These are phyloP conservation scores for Fusarium luffae DNA, from an alignment of 2,329 filamentous ascomycete species.

Conservation along the genomic window DNA sequence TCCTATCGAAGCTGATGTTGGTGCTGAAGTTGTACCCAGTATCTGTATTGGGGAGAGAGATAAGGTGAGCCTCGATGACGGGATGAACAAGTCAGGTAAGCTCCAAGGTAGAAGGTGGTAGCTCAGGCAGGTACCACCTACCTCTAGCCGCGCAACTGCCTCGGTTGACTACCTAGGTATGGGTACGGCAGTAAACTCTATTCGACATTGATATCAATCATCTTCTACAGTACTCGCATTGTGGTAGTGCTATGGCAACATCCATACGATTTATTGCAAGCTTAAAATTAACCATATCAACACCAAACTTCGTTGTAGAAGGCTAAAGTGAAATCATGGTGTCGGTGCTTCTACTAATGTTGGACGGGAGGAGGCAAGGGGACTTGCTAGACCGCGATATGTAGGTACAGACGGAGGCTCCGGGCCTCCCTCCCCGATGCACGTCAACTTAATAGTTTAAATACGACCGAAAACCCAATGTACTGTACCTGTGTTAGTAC, in stretches of 20 bases:
- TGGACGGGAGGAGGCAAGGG: not conserved
- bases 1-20: not conserved
- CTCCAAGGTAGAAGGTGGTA: not conserved
- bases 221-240: not conserved
- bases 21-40: not conserved
- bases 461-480: slow-evolving; percentile 20
- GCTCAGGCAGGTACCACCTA: not conserved
- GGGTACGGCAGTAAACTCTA: slow-evolving; percentile 6
- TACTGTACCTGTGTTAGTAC: not conserved
- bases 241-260: not conserved
- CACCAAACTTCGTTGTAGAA: not conserved
- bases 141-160: slow-evolving; percentile 2
- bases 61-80: slow-evolving; percentile 8
- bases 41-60: not conserved
- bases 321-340: not conserved
- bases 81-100: slow-evolving; percentile 5
- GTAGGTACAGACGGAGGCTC: slow-evolving; percentile 1
- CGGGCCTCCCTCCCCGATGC: slow-evolving; percentile 22
- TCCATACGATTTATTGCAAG: not conserved
- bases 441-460: slow-evolving; percentile 17
- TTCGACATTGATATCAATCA: not conserved
- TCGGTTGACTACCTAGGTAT: not conserved
- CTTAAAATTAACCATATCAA: not conserved
- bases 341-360: not conserved
- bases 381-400: not conserved